Base-by-base conservation (phyloP, 2,329 filamentous ascomycete species). In the Cladosporium velox region DNA sequence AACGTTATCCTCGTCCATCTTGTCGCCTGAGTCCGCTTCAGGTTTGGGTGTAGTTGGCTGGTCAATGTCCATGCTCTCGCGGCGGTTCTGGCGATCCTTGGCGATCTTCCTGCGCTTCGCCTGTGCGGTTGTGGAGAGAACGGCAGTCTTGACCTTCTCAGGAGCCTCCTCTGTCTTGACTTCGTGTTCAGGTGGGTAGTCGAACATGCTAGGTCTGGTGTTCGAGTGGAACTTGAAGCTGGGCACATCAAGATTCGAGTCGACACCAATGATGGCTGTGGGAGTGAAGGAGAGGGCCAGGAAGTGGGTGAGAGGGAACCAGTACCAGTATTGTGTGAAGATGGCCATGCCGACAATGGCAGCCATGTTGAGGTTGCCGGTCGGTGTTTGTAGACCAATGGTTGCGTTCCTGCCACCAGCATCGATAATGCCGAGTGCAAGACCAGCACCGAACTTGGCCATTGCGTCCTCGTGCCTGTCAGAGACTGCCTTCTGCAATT, bases 301-400 rank as follows among this genome's bases (percentile, higher is more conserved):
- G 87, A 99, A 99, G 80, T 99, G 95, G 34, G 95, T 96, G 74
- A 98, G 90, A 67, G 95, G 95, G 87, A 99, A 99, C 95, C 95
- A 99, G 83, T 99, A 99, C 95, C 95, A 99, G 83, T 99, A 99
- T 78, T 99, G 95, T 10, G 93, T 96, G 81, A 99, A 99, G 64
- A 99, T 91, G 32, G 93, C 94, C 89, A 97, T 97, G 72, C 95
- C 96, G 21, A 99, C 93, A 71, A 99, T 96, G 68, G 92, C 96
- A 21, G 93, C 89, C 93, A 99, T 97, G 84, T 99, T 98, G 71
- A 99, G 88, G 77, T 97, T 99, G 70, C 96, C 96, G 0, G 94
- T 97, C 80, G 97, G 95, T 1, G 95, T 99, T 79, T 99, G 95
- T 47, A 99, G 86, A 34, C 94, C 94, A 72, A 99, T 98, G 21